Percentiles rank a stretch among this genome's conserved stretches.
phyloP scores from a whole-genome alignment of 192 early-diverging fungal species.

The Backusella westeae region DNA sequence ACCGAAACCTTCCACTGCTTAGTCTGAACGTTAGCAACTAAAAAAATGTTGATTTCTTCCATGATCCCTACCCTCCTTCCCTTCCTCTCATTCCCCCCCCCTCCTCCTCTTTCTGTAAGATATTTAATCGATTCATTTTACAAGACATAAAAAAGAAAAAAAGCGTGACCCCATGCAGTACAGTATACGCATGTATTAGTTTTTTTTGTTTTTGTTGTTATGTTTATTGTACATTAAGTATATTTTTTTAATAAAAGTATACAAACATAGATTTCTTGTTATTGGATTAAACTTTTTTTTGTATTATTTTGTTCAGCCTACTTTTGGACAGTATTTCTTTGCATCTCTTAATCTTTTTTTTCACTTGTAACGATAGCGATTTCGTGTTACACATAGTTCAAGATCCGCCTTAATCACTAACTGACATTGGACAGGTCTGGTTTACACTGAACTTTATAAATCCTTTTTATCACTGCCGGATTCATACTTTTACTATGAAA shows the following conservation, averaged over 20 bases:
- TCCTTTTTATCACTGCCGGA: neutral
- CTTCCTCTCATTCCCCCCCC: neutral
- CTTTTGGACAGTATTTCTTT: neutral
- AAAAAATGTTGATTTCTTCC: neutral
- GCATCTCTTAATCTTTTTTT: neutral
- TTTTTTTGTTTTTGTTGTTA: neutral
- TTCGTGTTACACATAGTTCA: neutral
- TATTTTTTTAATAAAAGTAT: neutral
- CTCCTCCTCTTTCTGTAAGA: neutral
- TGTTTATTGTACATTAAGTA: neutral
- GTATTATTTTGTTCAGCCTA: neutral
- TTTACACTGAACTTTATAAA: neutral
- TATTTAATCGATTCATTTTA: neutral
- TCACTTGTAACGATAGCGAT: neutral
- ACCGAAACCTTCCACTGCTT: conserved; percentile 3
- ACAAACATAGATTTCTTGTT: neutral
- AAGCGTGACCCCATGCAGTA: neutral
- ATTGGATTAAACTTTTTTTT: conserved; percentile 2
- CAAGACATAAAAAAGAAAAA: neutral
- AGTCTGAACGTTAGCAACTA: neutral
- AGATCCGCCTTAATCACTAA: neutral
- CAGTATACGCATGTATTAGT: neutral
- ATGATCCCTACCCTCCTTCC: neutral
- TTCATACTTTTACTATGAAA: neutral
- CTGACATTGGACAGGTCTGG: neutral